phyloP scores from a whole-genome alignment of 305 asterid species.

The Caryopteris hybrid region DNA sequence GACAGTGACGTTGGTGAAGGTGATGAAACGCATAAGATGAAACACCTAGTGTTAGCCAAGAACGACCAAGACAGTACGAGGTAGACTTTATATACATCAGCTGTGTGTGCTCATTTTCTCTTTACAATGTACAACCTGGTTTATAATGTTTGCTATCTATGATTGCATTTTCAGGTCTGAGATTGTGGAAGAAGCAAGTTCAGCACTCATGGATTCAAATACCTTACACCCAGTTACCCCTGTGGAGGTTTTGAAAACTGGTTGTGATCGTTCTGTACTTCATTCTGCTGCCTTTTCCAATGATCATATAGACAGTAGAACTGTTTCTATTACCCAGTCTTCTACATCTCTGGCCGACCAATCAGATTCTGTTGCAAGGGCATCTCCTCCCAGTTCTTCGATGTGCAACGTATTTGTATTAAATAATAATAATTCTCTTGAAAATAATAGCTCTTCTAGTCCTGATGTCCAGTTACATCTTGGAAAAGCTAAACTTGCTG shows the following conservation, averaged over 20 bases:
- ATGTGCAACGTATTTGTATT: conserved; percentile 40
- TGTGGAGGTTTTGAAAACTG: conserved; percentile 29
- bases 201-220: conserved; percentile 26
- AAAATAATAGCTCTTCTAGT: conserved; percentile 42
- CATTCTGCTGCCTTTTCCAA: conserved; percentile 39
- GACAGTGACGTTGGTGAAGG: conserved; percentile 29
- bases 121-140: background rate
- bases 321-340: conserved; percentile 49
- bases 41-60: conserved; percentile 30
- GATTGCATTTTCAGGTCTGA: conserved; percentile 37
- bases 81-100: conserved; percentile 30
- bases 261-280: conserved; percentile 20
- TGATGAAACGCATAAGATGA: conserved; percentile 26
- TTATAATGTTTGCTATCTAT: conserved; percentile 8
- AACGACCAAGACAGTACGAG: conserved; percentile 30
- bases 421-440: conserved; percentile 40
- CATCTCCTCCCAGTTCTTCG: conserved; percentile 50
- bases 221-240: conserved; percentile 33
- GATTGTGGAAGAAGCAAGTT: conserved; percentile 32
- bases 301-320: conserved; percentile 42
- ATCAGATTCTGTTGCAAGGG: conserved; percentile 39
- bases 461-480: conserved; percentile 48
- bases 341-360: conserved; percentile 58
- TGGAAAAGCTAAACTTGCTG: conserved; percentile 47
- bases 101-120: conserved; percentile 7